phyloP scores from a whole-genome alignment of 768 basidiomycete genomes.

The Infundibulicybe gibba region DNA sequence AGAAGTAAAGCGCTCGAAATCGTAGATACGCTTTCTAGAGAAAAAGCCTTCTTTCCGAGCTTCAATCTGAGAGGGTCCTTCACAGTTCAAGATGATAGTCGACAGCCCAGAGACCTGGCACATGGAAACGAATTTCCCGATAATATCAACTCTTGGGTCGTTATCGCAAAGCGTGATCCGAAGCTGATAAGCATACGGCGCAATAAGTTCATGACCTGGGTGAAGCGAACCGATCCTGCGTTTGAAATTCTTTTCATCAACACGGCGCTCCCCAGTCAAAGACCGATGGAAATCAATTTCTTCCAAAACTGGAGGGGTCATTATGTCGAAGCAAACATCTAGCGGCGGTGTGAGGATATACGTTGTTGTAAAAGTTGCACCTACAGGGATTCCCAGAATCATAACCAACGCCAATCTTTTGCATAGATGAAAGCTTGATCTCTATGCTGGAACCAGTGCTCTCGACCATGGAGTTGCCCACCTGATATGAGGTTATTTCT shows the following conservation, averaged over 20 bases:
- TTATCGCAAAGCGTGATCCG: slow-evolving; percentile 56
- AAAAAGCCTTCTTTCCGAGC: slow-evolving; percentile 52
- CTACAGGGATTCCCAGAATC: slow-evolving; percentile 61
- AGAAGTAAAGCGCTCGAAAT: slow-evolving; percentile 33
- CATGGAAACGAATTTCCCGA: slow-evolving; percentile 48
- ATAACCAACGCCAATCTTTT: slow-evolving; percentile 55
- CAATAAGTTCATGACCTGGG: slow-evolving; percentile 52
- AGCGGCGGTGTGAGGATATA: slow-evolving; percentile 4
- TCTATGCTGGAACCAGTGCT: slow-evolving; percentile 45
- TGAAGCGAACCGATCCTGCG: slow-evolving; percentile 57
- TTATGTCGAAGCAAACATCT: slow-evolving; percentile 70
- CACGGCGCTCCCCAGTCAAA: slow-evolving; percentile 32
- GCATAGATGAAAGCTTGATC: slow-evolving; percentile 55
- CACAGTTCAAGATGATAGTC: slow-evolving; percentile 27
- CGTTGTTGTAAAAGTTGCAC: slow-evolving; percentile 13
- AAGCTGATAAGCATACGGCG: slow-evolving; percentile 71
- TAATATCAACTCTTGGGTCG: slow-evolving; percentile 33
- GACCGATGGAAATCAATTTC: slow-evolving; percentile 54
- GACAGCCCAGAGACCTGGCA: slow-evolving; percentile 46
- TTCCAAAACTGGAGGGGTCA: slow-evolving; percentile 64
- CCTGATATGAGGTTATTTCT: slow-evolving; percentile 29
- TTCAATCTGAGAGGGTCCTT: slow-evolving; percentile 39
- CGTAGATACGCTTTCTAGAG: slow-evolving; percentile 38
- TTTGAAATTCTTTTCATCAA: slow-evolving; percentile 44
- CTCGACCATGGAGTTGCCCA: slow-evolving; percentile 55